A percentile compares a stretch with the other conserved stretches of the same genome.
Conservation (phyloP, 805 yeast genomes). For the Yarrowia sp. region DNA sequence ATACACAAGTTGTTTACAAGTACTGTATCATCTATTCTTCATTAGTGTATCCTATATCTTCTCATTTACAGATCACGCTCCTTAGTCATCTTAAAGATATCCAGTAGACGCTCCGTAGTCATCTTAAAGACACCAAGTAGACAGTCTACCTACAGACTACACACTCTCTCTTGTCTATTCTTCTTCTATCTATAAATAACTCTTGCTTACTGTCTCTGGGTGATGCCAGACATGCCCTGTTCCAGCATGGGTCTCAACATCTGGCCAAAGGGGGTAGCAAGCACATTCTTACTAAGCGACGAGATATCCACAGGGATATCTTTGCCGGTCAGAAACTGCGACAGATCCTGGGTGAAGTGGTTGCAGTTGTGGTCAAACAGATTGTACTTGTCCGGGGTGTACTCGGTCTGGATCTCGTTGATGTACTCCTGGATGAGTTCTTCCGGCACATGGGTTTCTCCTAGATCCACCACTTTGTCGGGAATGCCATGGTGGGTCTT, state of each 20-base stretch:
- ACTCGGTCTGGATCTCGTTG: conserved; percentile 58
- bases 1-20: too few species aligned
- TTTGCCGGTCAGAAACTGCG: conserved; percentile 64
- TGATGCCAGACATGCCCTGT: conserved; percentile 43
- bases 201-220: conserved; percentile 23
- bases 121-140: too few species aligned
- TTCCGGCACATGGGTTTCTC: conserved; percentile 58
- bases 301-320: conserved; percentile 62
- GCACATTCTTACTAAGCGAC: conserved; percentile 60
- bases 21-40: too few species aligned
- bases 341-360: conserved; percentile 65
- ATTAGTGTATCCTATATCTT: too few species aligned
- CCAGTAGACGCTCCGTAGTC: too few species aligned
- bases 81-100: too few species aligned
- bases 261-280: conserved; percentile 60
- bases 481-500: conserved; percentile 67
- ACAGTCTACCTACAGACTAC: too few species aligned
- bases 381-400: conserved; percentile 59
- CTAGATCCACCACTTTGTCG: conserved; percentile 59
- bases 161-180: not conserved
- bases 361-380: conserved; percentile 71
- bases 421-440: conserved; percentile 63
- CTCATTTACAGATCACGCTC: too few species aligned
- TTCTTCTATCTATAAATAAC: not conserved
- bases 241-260: conserved; percentile 53